Percentiles rank a stretch among this genome's conserved stretches.
Evolutionary conservation across 2,329 filamentous ascomycete species (phyloP).

Genomic region (Penicillium sp.): DNA sequence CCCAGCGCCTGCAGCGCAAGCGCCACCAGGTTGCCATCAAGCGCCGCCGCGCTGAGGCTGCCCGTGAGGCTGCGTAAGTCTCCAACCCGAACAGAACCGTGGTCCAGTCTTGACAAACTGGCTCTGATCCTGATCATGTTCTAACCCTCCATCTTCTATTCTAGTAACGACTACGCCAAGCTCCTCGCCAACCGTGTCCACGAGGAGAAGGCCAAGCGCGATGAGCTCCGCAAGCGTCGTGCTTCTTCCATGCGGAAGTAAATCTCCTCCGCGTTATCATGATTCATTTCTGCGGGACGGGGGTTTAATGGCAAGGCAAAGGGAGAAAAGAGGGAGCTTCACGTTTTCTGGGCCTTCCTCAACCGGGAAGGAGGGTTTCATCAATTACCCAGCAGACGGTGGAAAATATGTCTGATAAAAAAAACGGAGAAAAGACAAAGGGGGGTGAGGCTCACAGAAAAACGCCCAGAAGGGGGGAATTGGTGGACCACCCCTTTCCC

Average conservation of each 20-base stretch:
- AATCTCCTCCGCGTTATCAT: slow-evolving; percentile 33
- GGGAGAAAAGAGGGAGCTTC: slow-evolving; percentile 16
- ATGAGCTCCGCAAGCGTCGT: slow-evolving; percentile 91
- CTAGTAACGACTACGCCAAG: slow-evolving; percentile 91
- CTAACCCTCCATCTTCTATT: background rate
- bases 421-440: slow-evolving; percentile 6
- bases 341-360: slow-evolving; percentile 27
- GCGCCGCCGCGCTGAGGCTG: slow-evolving; percentile 92
- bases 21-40: slow-evolving; percentile 96
- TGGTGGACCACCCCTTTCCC: slow-evolving; percentile 17
- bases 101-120: too few species aligned
- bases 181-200: slow-evolving; percentile 93
- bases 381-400: slow-evolving; percentile 16
- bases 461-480: slow-evolving; percentile 12
- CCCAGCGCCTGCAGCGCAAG: slow-evolving; percentile 99
- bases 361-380: slow-evolving; percentile 10
- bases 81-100: slow-evolving; percentile 1
- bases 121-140: too few species aligned
- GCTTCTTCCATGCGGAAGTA: slow-evolving; percentile 93
- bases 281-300: slow-evolving; percentile 27
- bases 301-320: slow-evolving; percentile 26
- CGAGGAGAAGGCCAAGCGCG: slow-evolving; percentile 92
- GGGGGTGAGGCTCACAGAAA: slow-evolving; percentile 14
- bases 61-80: slow-evolving; percentile 98
- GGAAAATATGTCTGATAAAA: slow-evolving; percentile 21